Evolutionary conservation across 139 green algal species (phyloP), one percentile per base, ranked within the genome.

Genomic region (Micractinium sp.): DNA sequence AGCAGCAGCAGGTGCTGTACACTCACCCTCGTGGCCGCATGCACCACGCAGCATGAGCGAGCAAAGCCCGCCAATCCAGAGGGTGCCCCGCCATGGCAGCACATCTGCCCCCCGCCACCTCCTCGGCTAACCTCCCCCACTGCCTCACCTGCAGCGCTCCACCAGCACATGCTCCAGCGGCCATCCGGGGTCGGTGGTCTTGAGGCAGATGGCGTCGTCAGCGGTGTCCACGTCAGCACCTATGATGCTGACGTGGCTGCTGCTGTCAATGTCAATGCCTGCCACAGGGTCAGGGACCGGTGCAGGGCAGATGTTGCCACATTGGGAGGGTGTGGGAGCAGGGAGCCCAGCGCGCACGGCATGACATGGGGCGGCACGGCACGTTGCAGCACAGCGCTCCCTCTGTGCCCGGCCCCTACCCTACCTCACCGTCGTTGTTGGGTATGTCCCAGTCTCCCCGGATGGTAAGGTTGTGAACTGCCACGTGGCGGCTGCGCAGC

Each of bases 381-480:
- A 81, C 3, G 38, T 1, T 29, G 12, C 41, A 53, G 14, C 71
- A 20, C 71, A 27, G 3, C 71, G 14, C 71, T 38, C 75, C 41
- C 39, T 19, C 39, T 36, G 38, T 19, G 47, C 18, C 2, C 7
- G 19, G n/a, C n/a, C n/a, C n/a, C n/a, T n/a, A n/a, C n/a, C n/a
- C n/a, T n/a, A n/a, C n/a, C 90, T 7, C 23, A 89, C 91, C 92
- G 69, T 95, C 92, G 41, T 90, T 94, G 88, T 95, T 95, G 5
- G 91, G 77, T 71, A 95, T 87, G 73, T 67, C 47, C 66, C 71
- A 74, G 88, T 92, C 90, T 38, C 91, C 88, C 14, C 16, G 29
- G 27, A 95, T 91, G 36, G 12, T 80, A 19, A 94, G 5, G 1
- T 73, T 39, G 0, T 27, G 47, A 2, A 95, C 19, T 0, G 14